phyloP scores from a whole-genome alignment of 129 eudicot genomes.

The sunflower (Helianthus annuus) region HanXRQr2.0-SUNRISE NC_035448.2:74179205-74179704 shows the following conservation, averaged over 20 bases:
- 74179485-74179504: constrained; percentile 91
- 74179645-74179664: constrained; percentile 74
- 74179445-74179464: constrained; percentile 85
- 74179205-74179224: constrained; percentile 92
- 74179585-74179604: constrained; percentile 70
- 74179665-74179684: constrained; percentile 74
- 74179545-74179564: constrained; percentile 86
- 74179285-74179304: constrained; percentile 98
- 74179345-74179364: constrained; percentile 93
- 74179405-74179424: constrained; percentile 80
- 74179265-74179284: constrained; percentile 83
- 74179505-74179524: constrained; percentile 71
- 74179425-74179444: constrained; percentile 95
- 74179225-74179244: constrained; percentile 63
- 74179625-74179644: constrained; percentile 69
- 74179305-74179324: constrained; percentile 63
- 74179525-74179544: constrained; percentile 86
- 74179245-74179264: constrained; percentile 61
- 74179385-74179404: constrained; percentile 60
- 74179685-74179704: constrained; percentile 80
- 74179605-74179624: constrained; percentile 75
- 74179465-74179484: constrained; percentile 82
- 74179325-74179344: constrained; percentile 85
- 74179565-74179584: constrained; percentile 86
- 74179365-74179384: constrained; percentile 40